Evolutionary conservation across 2,329 filamentous ascomycete species (phyloP).

Genomic region (Alternaria sp.): DNA sequence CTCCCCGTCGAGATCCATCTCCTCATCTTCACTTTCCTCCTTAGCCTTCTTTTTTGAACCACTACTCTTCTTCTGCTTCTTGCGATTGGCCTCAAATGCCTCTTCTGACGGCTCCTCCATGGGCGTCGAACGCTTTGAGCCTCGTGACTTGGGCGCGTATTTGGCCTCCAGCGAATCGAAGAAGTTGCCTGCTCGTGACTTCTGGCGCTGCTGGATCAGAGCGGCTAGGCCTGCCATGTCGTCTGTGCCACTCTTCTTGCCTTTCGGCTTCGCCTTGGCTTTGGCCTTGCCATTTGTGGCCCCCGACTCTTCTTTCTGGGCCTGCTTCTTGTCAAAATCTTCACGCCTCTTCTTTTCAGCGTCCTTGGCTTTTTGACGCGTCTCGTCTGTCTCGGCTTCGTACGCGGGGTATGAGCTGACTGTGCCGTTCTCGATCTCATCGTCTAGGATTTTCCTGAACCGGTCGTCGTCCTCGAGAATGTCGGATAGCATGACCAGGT

Average conservation of each 20-base stretch:
- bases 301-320: conserved; percentile 65
- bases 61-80: conserved; percentile 32
- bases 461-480: conserved; percentile 83
- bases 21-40: conserved; percentile 27
- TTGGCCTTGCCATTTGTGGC: conserved; percentile 38
- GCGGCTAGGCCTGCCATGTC: conserved; percentile 47
- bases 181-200: conserved; percentile 43
- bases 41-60: conserved; percentile 27
- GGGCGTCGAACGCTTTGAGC: conserved; percentile 53
- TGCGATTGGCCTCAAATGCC: conserved; percentile 55
- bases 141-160: conserved; percentile 47
- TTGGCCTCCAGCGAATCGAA: conserved; percentile 44
- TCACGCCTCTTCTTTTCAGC: conserved; percentile 46
- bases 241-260: conserved; percentile 37
- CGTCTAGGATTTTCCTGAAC: conserved; percentile 80
- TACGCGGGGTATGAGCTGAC: conserved; percentile 73
- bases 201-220: conserved; percentile 46
- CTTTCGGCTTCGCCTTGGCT: conserved; percentile 54
- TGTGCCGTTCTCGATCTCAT: conserved; percentile 73
- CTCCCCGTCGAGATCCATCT: conserved; percentile 31
- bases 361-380: conserved; percentile 39
- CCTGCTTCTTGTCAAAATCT: conserved; percentile 56
- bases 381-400: conserved; percentile 63
- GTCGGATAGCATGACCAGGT: conserved; percentile 84
- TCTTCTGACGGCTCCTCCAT: conserved; percentile 68